Percentiles rank a stretch among this genome's conserved stretches.
These are phyloP conservation scores for Mycena sp. DNA, from an alignment of 1,284 basidiomycete genomes.

Conservation along the genomic window DNA sequence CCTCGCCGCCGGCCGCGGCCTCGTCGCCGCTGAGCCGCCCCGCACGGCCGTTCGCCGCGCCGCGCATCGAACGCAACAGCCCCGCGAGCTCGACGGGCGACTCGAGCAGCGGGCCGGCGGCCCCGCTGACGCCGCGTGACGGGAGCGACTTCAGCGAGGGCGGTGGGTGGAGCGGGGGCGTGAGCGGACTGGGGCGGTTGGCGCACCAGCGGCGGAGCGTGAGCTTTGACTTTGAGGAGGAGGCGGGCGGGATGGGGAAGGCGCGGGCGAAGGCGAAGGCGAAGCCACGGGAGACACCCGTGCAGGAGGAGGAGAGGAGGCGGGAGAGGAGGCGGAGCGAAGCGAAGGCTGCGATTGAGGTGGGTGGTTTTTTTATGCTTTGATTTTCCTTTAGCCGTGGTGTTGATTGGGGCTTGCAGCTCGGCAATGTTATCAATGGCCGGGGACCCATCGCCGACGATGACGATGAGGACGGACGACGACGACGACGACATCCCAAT, in stretches of 20 bases:
- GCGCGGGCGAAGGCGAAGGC: slow-evolving; percentile 35
- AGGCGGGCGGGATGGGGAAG: slow-evolving; percentile 34
- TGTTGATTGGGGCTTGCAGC: slow-evolving; percentile 49
- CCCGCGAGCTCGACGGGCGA: slow-evolving; percentile 84
- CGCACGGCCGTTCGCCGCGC: slow-evolving; percentile 58
- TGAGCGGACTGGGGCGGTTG: slow-evolving; percentile 42
- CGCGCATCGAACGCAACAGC: slow-evolving; percentile 56
- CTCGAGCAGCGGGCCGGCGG: slow-evolving; percentile 74
- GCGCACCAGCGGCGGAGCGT: slow-evolving; percentile 62
- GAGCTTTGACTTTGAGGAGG: slow-evolving; percentile 66
- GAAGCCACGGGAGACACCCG: slow-evolving; percentile 46
- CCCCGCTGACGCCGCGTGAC: slow-evolving; percentile 79
- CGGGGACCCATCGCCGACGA: slow-evolving; percentile 65
- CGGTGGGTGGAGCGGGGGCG: slow-evolving; percentile 40
- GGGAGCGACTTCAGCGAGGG: slow-evolving; percentile 69
- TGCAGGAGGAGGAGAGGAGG: slow-evolving; percentile 60
- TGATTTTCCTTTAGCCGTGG: slow-evolving; percentile 5
- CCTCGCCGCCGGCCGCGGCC: background rate
- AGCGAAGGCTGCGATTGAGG: slow-evolving; percentile 83
- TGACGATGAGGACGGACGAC: slow-evolving; percentile 64
- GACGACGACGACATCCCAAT: slow-evolving; percentile 45
- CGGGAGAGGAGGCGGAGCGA: slow-evolving; percentile 76
- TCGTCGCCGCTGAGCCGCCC: slow-evolving; percentile 19
- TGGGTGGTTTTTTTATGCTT: slow-evolving; percentile 39
- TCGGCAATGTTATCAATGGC: slow-evolving; percentile 84